These are phyloP conservation scores for Chenopodium formosanum DNA, from an alignment of 148 eudicot genomes.

Conservation along the genomic window DNA sequence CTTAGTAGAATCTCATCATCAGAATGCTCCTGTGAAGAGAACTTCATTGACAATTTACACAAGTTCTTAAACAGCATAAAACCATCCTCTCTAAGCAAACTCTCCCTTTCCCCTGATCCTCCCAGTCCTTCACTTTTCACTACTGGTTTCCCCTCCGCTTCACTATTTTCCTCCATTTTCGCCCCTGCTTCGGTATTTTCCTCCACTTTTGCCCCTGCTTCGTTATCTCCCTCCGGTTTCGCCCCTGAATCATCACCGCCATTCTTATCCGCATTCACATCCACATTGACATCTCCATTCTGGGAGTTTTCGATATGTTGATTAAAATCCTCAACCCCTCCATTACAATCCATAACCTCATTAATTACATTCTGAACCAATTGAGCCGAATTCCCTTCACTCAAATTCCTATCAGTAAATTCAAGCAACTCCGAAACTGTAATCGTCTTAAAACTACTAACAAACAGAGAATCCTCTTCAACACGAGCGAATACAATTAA, in stretches of 20 bases:
- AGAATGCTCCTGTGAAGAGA: constrained; percentile 74
- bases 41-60: constrained; percentile 95
- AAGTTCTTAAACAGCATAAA: constrained; percentile 78
- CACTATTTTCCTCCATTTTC: constrained; percentile 29
- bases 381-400: constrained; percentile 83
- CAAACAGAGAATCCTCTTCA: constrained; percentile 59
- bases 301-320: not conserved
- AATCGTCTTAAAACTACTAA: constrained; percentile 37
- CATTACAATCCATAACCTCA: constrained; percentile 63
- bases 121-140: constrained; percentile 23
- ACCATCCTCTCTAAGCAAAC: constrained; percentile 79
- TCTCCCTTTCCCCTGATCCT: constrained; percentile 39
- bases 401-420: constrained; percentile 82
- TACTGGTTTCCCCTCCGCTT: constrained; percentile 20
- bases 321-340: constrained; percentile 27
- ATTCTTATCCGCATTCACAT: constrained; percentile 2
- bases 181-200: not conserved
- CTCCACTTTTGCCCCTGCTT: constrained; percentile 26
- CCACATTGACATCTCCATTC: constrained; percentile 15
- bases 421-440: constrained; percentile 72
- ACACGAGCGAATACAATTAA: constrained; percentile 65
- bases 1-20: constrained; percentile 91
- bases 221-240: constrained; percentile 26
- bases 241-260: constrained; percentile 17
- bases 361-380: constrained; percentile 69